Conservation (phyloP, 2,329 filamentous ascomycete genomes). For the Exophiala viscosa region DNA sequence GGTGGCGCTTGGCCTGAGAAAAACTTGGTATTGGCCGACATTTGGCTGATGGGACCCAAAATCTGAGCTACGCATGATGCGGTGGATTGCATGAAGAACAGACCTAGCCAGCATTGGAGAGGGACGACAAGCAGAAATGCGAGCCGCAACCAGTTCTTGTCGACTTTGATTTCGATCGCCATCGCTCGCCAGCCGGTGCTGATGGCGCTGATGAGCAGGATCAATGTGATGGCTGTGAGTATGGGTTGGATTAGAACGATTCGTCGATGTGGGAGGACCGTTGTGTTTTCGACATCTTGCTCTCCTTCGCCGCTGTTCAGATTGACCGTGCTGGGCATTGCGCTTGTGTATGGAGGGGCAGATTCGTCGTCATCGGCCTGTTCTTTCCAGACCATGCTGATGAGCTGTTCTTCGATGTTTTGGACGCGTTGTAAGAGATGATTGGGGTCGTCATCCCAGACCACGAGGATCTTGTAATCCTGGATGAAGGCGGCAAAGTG, state of each 20-base stretch:
- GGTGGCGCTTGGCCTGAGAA: constrained; percentile 43
- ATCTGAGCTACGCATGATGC: constrained; percentile 41
- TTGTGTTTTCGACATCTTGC: constrained; percentile 37
- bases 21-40: constrained; percentile 45
- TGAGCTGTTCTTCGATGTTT: constrained; percentile 46
- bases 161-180: constrained; percentile 53
- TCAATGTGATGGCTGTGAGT: constrained; percentile 52
- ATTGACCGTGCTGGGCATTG: constrained; percentile 18
- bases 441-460: constrained; percentile 62
- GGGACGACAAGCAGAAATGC: constrained; percentile 52
- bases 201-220: constrained; percentile 51
- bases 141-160: constrained; percentile 53
- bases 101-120: constrained; percentile 56
- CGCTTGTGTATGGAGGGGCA: constrained; percentile 7
- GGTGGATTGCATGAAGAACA: constrained; percentile 49
- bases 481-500: constrained; percentile 64
- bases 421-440: constrained; percentile 52
- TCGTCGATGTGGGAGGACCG: constrained; percentile 44
- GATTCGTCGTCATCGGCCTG: constrained; percentile 44
- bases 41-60: constrained; percentile 44
- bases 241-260: constrained; percentile 55
- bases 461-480: constrained; percentile 55
- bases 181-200: constrained; percentile 56
- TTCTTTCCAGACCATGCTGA: constrained; percentile 34
- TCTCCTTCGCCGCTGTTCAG: constrained; percentile 5